Evolutionary conservation across 257 asterid species (phyloP), one percentile per base, ranked within the genome.

Genomic region (Nicotiana tomentosiformis): DNA sequence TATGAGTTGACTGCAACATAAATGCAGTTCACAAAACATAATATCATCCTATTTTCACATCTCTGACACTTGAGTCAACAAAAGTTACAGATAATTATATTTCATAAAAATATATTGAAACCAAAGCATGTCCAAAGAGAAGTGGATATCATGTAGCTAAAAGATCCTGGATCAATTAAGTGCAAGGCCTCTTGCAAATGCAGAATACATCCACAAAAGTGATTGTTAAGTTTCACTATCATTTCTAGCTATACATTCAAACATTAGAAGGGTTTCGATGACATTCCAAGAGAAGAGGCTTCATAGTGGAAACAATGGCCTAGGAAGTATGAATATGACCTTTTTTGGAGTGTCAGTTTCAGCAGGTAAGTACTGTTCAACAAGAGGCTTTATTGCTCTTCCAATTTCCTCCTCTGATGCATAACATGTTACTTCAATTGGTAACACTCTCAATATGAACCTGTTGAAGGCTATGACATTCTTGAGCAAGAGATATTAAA

Each of bases 371-470:
- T 92, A 84, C 87, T 90, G 89, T 35, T 88, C 94, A 79, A 93
- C 87, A 17, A 96, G 87, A 82, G 98, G 97, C 62, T 82, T 91
- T 39, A 96, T 93, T 6, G 97, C 98, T 86, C 89, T 88, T 78
- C 78, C 83, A 84, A 96, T 93, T 88, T 96, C 99, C 69, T 94
- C 99, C 77, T 91, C 98, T 9, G 99, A 96, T 37, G 99, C 93
- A 88, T 94, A 96, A 91, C 99, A 94, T 79, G 98, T n/a, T 51
- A 86, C 90, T 90, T 94, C 98, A 77, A 92, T 83, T 37, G 99
- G 99, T 84, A 94, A 95, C 83, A 96, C 91, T 89, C 98, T 89
- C 87, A 96, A 82, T 78, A 94, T 72, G 90, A 92, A 96, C 91
- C 99, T 96, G 89, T 81, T 70, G 35, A 86, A 83, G 85, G 58